Percentiles rank a stretch among this genome's conserved stretches.
Conservation (phyloP, 202 grass and related monocot species). For the Cymbopogon flexuosus region DNA sequence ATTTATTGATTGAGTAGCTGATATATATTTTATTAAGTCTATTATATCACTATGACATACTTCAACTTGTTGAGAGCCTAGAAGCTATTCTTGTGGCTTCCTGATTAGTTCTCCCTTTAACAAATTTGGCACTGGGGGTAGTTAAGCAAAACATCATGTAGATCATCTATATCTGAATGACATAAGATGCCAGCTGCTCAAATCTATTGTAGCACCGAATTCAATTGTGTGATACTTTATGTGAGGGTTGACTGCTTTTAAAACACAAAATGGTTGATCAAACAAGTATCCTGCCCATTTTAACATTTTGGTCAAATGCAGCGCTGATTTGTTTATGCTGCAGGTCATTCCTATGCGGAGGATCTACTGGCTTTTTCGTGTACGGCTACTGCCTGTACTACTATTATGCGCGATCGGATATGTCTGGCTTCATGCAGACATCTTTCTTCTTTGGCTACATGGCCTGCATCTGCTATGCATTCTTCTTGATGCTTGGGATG, state of each 20-base stretch:
- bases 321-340: neutral
- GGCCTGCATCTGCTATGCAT: constrained; percentile 97
- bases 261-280: neutral
- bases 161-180: neutral
- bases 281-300: neutral
- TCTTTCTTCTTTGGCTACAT: constrained; percentile 99
- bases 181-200: neutral
- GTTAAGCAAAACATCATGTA: neutral
- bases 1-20: neutral
- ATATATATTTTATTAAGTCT: neutral
- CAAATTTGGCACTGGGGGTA: neutral
- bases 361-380: constrained; percentile 91
- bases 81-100: neutral
- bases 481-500: constrained; percentile 95
- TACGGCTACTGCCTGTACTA: constrained; percentile 97
- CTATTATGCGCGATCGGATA: constrained; percentile 86
- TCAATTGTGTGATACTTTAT: neutral
- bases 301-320: neutral
- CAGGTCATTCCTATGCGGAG: constrained; percentile 89
- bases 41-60: neutral
- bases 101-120: neutral
- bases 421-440: constrained; percentile 98
- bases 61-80: neutral
- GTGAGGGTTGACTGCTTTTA: neutral
- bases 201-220: neutral